These are phyloP conservation scores for Schizochytrium sp. DNA, from an alignment of 108 stramenopile genomes.

Conservation along the genomic window DNA sequence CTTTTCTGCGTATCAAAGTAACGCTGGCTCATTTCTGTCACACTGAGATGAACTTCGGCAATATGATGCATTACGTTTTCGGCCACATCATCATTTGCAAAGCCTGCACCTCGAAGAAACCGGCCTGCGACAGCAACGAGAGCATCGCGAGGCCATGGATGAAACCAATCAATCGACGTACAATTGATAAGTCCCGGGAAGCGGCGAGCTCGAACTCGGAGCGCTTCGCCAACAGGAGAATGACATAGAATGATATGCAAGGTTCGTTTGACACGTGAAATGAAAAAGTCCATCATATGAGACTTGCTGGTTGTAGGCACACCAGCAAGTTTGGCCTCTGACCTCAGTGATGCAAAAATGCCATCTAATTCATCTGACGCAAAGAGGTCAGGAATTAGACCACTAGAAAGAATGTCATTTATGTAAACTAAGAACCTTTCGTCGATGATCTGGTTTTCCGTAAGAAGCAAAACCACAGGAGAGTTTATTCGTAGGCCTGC, in stretches of 20 bases:
- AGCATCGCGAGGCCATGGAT: constrained; percentile 72
- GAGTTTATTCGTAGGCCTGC: constrained; percentile 68
- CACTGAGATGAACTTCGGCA: constrained; percentile 75
- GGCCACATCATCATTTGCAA: constrained; percentile 61
- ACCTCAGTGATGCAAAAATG: constrained; percentile 64
- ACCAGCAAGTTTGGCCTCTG: constrained; percentile 70
- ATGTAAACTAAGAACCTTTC: constrained; percentile 77
- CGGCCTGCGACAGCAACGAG: constrained; percentile 71
- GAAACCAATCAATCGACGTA: constrained; percentile 74
- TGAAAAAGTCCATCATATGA: constrained; percentile 73
- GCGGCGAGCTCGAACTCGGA: constrained; percentile 64
- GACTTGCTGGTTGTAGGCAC: constrained; percentile 66
- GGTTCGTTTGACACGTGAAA: constrained; percentile 68
- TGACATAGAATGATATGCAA: constrained; percentile 77
- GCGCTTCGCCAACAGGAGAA: constrained; percentile 72
- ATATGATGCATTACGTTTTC: constrained; percentile 79
- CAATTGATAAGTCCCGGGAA: constrained; percentile 76
- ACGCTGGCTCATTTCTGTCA: constrained; percentile 64
- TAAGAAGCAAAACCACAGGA: constrained; percentile 71
- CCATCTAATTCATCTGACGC: constrained; percentile 71
- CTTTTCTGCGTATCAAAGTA: constrained; percentile 63
- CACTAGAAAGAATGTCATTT: constrained; percentile 73
- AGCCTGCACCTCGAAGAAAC: constrained; percentile 63
- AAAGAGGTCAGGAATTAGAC: constrained; percentile 72
- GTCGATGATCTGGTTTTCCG: constrained; percentile 78